A percentile compares a stretch with the other conserved stretches of the same genome.
phyloP scores from a whole-genome alignment of 768 basidiomycete genomes.

The Leucocoprinus sp. region DNA sequence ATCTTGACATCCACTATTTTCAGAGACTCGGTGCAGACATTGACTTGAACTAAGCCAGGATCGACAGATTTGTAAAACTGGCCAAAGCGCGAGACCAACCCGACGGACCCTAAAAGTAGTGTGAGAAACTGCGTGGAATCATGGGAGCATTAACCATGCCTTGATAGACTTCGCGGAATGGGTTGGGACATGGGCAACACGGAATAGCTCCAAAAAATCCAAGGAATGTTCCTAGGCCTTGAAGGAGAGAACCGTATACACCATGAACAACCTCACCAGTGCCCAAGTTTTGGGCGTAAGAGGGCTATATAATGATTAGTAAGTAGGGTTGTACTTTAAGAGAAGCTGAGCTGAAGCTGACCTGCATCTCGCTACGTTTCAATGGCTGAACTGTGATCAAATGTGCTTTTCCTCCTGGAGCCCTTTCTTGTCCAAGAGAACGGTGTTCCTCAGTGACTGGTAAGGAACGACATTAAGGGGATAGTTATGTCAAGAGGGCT shows the following conservation, averaged over 20 bases:
- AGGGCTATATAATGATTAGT: slow-evolving; percentile 43
- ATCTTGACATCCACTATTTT: slow-evolving; percentile 92
- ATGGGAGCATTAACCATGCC: slow-evolving; percentile 31
- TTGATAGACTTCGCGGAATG: slow-evolving; percentile 80
- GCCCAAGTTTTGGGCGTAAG: slow-evolving; percentile 87
- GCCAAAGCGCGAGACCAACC: slow-evolving; percentile 88
- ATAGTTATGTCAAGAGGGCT: slow-evolving; percentile 5
- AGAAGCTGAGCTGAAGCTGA: slow-evolving; percentile 18
- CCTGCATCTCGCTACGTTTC: slow-evolving; percentile 85
- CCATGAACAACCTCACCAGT: slow-evolving; percentile 73
- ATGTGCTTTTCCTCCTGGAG: slow-evolving; percentile 23
- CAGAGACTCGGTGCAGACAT: slow-evolving; percentile 88
- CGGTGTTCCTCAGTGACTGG: slow-evolving; percentile 58
- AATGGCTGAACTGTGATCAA: slow-evolving; percentile 80
- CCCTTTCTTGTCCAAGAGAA: slow-evolving; percentile 26
- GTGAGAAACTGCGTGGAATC: slow-evolving; percentile 14
- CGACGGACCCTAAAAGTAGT: slow-evolving; percentile 61
- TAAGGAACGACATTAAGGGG: slow-evolving; percentile 13
- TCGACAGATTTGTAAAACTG: slow-evolving; percentile 96
- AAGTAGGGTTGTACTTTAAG: not conserved
- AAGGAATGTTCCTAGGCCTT: slow-evolving; percentile 56
- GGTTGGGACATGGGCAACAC: slow-evolving; percentile 80
- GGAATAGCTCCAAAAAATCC: slow-evolving; percentile 73
- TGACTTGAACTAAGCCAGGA: slow-evolving; percentile 85
- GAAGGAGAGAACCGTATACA: slow-evolving; percentile 75